Conservation (phyloP, 116 monocot species). For the Iris pallida region DNA sequence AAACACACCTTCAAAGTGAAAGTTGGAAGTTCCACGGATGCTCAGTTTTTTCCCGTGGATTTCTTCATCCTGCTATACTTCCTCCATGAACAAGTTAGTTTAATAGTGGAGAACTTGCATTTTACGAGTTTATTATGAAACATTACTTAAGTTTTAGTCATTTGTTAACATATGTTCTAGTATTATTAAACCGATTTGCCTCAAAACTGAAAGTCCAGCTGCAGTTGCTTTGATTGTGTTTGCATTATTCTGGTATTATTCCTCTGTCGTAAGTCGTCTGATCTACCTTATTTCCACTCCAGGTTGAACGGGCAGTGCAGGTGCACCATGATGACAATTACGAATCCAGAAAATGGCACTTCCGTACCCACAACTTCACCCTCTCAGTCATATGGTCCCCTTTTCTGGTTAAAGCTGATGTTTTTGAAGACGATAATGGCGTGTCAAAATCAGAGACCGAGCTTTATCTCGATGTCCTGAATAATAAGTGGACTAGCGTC, state of each 20-base stretch:
- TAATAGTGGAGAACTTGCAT: too few relatives aligned
- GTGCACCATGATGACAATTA: slow-evolving; percentile 49
- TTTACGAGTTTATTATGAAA: too few relatives aligned
- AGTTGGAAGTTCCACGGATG: too few relatives aligned
- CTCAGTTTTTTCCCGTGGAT: too few relatives aligned
- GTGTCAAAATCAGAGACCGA: slow-evolving; percentile 35
- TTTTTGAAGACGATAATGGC: slow-evolving; percentile 59
- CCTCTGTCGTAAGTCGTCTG: not conserved
- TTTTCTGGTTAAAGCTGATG: slow-evolving; percentile 52
- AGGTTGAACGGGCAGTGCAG: slow-evolving; percentile 47
- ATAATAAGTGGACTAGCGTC: slow-evolving; percentile 7
- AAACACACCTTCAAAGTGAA: too few relatives aligned
- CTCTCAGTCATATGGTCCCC: slow-evolving; percentile 64
- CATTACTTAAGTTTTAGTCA: too few relatives aligned
- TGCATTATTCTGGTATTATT: not conserved
- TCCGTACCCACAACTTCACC: slow-evolving; percentile 53
- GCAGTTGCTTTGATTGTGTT: too few relatives aligned
- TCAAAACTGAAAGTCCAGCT: too few relatives aligned
- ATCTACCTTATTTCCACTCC: slow-evolving; percentile 3
- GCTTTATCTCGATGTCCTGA: slow-evolving; percentile 8
- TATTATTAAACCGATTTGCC: too few relatives aligned
- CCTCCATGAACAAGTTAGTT: too few relatives aligned
- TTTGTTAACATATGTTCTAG: too few relatives aligned
- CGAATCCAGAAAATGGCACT: slow-evolving; percentile 54
- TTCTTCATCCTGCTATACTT: too few relatives aligned